Percentiles rank a stretch among this genome's conserved stretches.
Evolutionary conservation across 352 stramenopile genomes (phyloP).

Genomic region (Elongisporangium anandrum): DNA sequence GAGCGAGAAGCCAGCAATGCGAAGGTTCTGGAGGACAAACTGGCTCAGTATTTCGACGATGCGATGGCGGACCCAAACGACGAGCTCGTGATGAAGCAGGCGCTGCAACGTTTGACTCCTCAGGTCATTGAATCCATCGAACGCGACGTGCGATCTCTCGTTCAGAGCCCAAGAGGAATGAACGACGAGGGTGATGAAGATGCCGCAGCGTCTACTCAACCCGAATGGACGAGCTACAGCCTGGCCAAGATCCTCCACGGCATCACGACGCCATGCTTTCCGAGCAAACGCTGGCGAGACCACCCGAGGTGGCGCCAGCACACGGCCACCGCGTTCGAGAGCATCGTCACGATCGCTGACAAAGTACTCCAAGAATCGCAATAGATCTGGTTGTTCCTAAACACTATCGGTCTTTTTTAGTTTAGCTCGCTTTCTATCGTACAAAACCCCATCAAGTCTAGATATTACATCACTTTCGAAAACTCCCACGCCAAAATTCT

Average conservation of each 20-base stretch:
- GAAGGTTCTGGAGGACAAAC: constrained; percentile 31
- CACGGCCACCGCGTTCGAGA: constrained; percentile 61
- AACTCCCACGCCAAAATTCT: not conserved
- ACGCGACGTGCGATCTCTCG: constrained; percentile 34
- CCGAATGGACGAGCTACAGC: constrained; percentile 56
- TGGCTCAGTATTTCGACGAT: constrained; percentile 68
- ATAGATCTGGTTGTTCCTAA: not conserved
- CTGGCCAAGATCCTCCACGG: constrained; percentile 79
- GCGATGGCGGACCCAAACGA: constrained; percentile 18
- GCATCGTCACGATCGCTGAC: constrained; percentile 55
- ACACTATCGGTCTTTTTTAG: not conserved
- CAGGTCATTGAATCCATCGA: constrained; percentile 54
- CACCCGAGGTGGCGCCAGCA: constrained; percentile 67
- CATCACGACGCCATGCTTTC: constrained; percentile 58
- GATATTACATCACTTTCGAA: no score
- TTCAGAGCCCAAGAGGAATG: constrained; percentile 16
- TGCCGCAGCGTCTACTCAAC: not conserved
- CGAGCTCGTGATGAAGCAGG: constrained; percentile 26
- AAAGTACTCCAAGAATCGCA: constrained; percentile 41
- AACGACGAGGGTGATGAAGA: constrained; percentile 14
- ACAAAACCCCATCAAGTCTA: not conserved
- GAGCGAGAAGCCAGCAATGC: constrained; percentile 17
- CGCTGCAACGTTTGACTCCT: constrained; percentile 44
- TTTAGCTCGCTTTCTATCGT: not conserved
- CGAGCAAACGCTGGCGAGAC: constrained; percentile 53